A percentile compares a stretch with the other conserved stretches of the same genome.
phyloP scores from a whole-genome alignment of 1,284 basidiomycete genomes.

The Bondarzewia mesenterica region DNA sequence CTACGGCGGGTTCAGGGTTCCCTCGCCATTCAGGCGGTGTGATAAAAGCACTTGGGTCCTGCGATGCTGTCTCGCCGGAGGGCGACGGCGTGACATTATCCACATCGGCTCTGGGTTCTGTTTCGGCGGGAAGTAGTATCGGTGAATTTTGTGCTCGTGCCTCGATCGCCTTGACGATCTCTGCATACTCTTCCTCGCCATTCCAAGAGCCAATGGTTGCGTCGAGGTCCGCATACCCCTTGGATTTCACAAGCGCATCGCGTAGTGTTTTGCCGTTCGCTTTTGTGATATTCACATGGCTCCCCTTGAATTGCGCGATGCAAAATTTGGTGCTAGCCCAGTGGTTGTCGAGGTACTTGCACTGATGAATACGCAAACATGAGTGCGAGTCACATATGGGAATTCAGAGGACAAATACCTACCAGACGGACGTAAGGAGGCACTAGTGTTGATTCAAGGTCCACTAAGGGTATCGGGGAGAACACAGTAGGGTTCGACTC shows the following conservation, averaged over 20 bases:
- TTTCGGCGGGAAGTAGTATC: constrained; percentile 7
- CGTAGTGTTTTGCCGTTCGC: constrained; percentile 50
- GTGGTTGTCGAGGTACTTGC: constrained; percentile 68
- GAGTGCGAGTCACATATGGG: not conserved
- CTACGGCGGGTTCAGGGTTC: constrained; percentile 30
- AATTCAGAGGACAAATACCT: constrained; percentile 18
- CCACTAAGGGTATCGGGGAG: constrained; percentile 54
- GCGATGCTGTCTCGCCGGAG: constrained; percentile 2
- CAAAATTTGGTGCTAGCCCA: constrained; percentile 93
- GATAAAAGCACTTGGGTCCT: constrained; percentile 10
- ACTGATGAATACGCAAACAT: constrained; percentile 23
- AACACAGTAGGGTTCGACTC: constrained; percentile 93
- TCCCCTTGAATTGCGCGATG: constrained; percentile 68
- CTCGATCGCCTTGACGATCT: constrained; percentile 47
- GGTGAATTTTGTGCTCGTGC: constrained; percentile 24
- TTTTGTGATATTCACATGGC: constrained; percentile 47
- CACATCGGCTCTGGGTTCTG: not conserved
- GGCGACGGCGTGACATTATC: not conserved
- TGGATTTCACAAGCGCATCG: constrained; percentile 51
- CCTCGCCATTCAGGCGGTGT: constrained; percentile 29
- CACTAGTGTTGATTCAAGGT: constrained; percentile 64
- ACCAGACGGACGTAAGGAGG: constrained; percentile 77
- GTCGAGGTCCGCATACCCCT: constrained; percentile 56
- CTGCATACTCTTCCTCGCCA: constrained; percentile 53
- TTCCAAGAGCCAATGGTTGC: constrained; percentile 46